Conservation (phyloP, 78 protist genomes). For the slime mould (Dictyostelium discoideum) region dicty_2.7 NC_007091.3:494501-495000, state of each 20-base stretch:
- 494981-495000: conserved; percentile 86
- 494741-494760: not conserved
- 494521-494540: conserved; percentile 52
- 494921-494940: not conserved
- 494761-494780: not conserved
- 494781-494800: conserved; percentile 10
- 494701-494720: not conserved
- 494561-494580: conserved; percentile 75
- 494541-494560: conserved; percentile 64
- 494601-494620: conserved; percentile 38
- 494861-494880: not conserved
- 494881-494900: not conserved
- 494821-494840: not conserved
- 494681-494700: conserved; percentile 10
- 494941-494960: not conserved
- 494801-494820: not conserved
- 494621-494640: conserved; percentile 65
- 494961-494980: conserved; percentile 17
- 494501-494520: conserved; percentile 52
- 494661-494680: conserved; percentile 42
- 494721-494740: not conserved
- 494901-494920: not conserved
- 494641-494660: conserved; percentile 74
- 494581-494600: conserved; percentile 43
- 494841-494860: not conserved